Percentiles rank a stretch among this genome's conserved stretches.
These are phyloP conservation scores for Plenodomus biglobosus DNA, from an alignment of 2,329 filamentous ascomycete species.

Conservation along the genomic window DNA sequence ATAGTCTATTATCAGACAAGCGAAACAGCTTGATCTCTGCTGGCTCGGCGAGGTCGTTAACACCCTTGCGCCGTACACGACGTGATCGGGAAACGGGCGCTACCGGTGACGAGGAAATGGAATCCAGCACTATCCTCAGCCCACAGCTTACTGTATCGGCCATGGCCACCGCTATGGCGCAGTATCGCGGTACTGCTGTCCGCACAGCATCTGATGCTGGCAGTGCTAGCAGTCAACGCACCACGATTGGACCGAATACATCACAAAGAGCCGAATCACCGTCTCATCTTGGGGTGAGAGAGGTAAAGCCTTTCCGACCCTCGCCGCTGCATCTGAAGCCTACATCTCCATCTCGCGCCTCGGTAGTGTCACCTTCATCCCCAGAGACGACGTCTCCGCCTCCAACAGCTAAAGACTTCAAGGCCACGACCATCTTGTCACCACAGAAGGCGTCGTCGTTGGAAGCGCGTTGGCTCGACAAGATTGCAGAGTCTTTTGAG, in stretches of 20 bases:
- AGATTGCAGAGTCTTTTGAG: slow-evolving; percentile 39
- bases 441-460: slow-evolving; percentile 76
- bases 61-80: slow-evolving; percentile 31
- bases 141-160: slow-evolving; percentile 21
- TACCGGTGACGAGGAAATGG: slow-evolving; percentile 28
- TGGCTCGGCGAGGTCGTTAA: slow-evolving; percentile 28
- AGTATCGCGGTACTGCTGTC: slow-evolving; percentile 31
- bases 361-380: slow-evolving; percentile 19
- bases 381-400: slow-evolving; percentile 18
- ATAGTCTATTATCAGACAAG: slow-evolving; percentile 36
- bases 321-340: slow-evolving; percentile 39
- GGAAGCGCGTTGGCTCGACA: slow-evolving; percentile 70
- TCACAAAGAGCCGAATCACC: slow-evolving; percentile 26
- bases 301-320: slow-evolving; percentile 32
- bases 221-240: slow-evolving; percentile 40
- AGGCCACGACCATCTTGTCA: slow-evolving; percentile 60
- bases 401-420: slow-evolving; percentile 27
- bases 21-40: slow-evolving; percentile 33
- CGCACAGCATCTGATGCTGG: slow-evolving; percentile 38
- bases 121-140: slow-evolving; percentile 34
- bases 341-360: slow-evolving; percentile 31
- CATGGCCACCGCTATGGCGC: slow-evolving; percentile 18
- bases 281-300: slow-evolving; percentile 20
- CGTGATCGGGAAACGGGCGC: slow-evolving; percentile 15
- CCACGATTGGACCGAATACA: slow-evolving; percentile 34